phyloP scores from a whole-genome alignment of 768 basidiomycete genomes.

The Panaeolus papilionaceus region DNA sequence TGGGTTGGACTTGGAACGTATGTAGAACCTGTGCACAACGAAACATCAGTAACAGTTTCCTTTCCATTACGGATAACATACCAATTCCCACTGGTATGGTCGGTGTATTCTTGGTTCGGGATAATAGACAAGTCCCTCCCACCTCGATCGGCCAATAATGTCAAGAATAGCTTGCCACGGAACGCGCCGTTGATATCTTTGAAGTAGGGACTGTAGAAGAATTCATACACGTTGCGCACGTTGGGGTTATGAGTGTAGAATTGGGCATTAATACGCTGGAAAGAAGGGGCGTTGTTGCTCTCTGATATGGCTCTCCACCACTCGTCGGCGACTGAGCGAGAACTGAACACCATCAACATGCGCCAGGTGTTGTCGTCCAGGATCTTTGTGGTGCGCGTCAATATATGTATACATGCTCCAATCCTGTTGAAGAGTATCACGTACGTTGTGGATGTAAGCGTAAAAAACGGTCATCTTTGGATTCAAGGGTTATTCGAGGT shows the following conservation, averaged over 20 bases:
- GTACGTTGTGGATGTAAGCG: slow-evolving; percentile 1
- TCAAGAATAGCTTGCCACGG: neutral
- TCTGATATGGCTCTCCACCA: neutral
- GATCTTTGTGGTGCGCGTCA: neutral
- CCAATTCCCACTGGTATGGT: neutral
- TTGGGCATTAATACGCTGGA: neutral
- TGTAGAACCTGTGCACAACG: neutral
- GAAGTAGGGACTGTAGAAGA: neutral
- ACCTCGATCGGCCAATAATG: neutral
- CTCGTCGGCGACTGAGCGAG: neutral
- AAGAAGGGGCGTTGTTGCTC: neutral
- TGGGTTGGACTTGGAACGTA: neutral
- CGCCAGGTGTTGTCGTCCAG: neutral
- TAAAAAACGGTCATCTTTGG: neutral
- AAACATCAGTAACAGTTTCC: neutral
- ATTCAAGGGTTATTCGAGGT: neutral
- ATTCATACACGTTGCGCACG: neutral
- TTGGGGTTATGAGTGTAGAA: neutral
- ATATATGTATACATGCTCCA: neutral
- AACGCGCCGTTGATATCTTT: neutral
- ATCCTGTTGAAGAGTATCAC: neutral
- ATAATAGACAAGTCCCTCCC: neutral
- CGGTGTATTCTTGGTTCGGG: neutral
- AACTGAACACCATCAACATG: neutral
- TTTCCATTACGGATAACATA: neutral